Percentiles rank a stretch among this genome's conserved stretches.
Evolutionary conservation across 805 yeast genomes (phyloP).

Genomic region (Nakazawaea pomicola): DNA sequence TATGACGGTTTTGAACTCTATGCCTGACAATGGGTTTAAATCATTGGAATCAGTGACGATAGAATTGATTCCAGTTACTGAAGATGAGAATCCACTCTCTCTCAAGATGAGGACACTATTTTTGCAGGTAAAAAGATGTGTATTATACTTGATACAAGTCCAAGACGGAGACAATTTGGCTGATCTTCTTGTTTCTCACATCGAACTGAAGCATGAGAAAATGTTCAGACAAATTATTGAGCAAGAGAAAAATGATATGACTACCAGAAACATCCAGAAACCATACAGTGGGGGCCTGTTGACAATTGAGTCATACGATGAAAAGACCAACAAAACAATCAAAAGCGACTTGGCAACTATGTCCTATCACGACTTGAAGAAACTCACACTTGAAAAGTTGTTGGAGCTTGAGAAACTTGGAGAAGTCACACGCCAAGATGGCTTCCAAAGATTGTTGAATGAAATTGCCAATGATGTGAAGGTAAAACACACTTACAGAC

Average conservation of each 20-base stretch:
- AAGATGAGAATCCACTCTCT: constrained; percentile 44
- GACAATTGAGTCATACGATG: constrained; percentile 3
- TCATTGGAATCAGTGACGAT: constrained; percentile 4
- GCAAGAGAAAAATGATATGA: constrained; percentile 35
- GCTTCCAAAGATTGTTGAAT: constrained; percentile 74
- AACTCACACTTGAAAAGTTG: constrained; percentile 65
- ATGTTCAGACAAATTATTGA: constrained; percentile 51
- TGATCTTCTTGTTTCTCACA: constrained; percentile 64
- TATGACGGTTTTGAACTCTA: constrained; percentile 11
- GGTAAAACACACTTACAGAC: constrained; percentile 38
- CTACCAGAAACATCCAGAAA: constrained; percentile 24
- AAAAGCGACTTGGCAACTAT: constrained; percentile 40
- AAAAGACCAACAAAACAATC: neutral
- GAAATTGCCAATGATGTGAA: constrained; percentile 79
- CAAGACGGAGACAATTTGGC: constrained; percentile 67
- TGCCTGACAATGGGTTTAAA: constrained; percentile 2
- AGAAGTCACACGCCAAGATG: constrained; percentile 56
- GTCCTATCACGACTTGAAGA: constrained; percentile 73
- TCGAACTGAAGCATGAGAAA: constrained; percentile 63
- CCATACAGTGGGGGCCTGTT: constrained; percentile 11
- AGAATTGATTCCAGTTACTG: constrained; percentile 30
- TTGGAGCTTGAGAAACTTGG: constrained; percentile 71
- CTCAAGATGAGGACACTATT: constrained; percentile 54
- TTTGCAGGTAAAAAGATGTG: constrained; percentile 75
- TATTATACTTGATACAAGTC: constrained; percentile 78